These are phyloP conservation scores for Centella asiatica DNA, from an alignment of 129 eudicot genomes.

Conservation along the genomic window DNA sequence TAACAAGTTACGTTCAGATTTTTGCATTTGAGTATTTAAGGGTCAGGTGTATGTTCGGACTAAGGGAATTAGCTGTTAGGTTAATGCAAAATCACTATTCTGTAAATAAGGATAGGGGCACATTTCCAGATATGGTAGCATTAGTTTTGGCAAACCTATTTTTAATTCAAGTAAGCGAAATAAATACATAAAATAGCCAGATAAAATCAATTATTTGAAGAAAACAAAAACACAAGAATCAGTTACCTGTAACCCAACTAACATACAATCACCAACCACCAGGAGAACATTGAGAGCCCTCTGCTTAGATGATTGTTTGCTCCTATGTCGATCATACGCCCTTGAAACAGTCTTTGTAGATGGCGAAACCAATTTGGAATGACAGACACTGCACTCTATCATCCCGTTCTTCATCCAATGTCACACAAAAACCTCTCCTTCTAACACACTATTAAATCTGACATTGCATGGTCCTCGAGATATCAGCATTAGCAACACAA, in stretches of 20 bases:
- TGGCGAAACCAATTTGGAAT: constrained; percentile 72
- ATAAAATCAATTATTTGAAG: not conserved
- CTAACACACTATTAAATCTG: constrained; percentile 20
- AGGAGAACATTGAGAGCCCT: constrained; percentile 67
- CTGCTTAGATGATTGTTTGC: constrained; percentile 64
- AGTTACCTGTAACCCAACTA: constrained; percentile 85
- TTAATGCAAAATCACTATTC: too few species aligned
- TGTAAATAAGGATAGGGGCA: too few species aligned
- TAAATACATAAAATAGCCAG: not conserved
- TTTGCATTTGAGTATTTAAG: too few species aligned
- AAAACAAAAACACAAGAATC: not conserved
- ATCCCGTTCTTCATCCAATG: constrained; percentile 56
- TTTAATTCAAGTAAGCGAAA: not conserved
- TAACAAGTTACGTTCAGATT: too few species aligned
- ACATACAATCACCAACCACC: constrained; percentile 92
- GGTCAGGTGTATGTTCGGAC: too few species aligned
- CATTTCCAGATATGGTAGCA: too few species aligned
- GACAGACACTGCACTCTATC: constrained; percentile 99
- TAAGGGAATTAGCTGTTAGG: too few species aligned
- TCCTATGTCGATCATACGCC: constrained; percentile 80
- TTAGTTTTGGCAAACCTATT: not conserved
- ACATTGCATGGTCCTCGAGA: constrained; percentile 3
- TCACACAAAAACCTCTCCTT: constrained; percentile 25
- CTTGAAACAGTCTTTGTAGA: constrained; percentile 56
- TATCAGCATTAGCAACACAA: constrained; percentile 6